Evolutionary conservation across 768 basidiomycete species (phyloP), one percentile per base, ranked within the genome.

Genomic region (Russula sp.): DNA sequence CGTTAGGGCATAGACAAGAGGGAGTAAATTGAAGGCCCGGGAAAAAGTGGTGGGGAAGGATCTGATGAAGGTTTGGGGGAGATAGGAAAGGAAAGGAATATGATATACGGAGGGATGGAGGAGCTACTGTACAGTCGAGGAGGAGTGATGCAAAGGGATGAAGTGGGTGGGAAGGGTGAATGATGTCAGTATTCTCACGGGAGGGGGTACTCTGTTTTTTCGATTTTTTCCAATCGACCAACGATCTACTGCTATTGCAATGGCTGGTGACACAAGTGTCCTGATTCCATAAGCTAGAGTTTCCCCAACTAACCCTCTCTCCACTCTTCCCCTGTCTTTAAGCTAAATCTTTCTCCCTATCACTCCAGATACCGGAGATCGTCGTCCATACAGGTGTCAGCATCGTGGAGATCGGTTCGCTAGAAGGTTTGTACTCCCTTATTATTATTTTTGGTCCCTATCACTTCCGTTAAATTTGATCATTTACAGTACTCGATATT

Each of bases 361-460:
- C 45, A 57, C 45, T 57, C 56, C 75, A 92, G 91, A 94, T 75
- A 93, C 91, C 44, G 91, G 91, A 61, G 91, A 93, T 78, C 80
- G 91, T 49, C 91, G 91, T 49, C 91, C 91, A 9, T 94, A 94
- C 80, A 91, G 90, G 71, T 94, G 91, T 69, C 86, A 86, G 70
- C 82, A 86, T 66, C 94, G 91, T 73, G 91, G 91, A 42, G 91
- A 94, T 77, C 89, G 92, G 75, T 94, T 94, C 71, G 91, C 91
- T 2, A 75, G 91, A 71, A 91, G 90, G 90, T 88, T 51, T 14
- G 73, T 72, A n/a, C 31, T 22, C 10, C 34, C 13, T 55, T 44
- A 44, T 44, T 16, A 40, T 11, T 44, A 44, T 7, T 37, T 18
- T 44, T 44, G 1, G 16, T 40, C 14, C 13, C 9, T 16, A 42